Conservation (phyloP, 345 rosid genomes). For the Geranium rotundifolium region DNA sequence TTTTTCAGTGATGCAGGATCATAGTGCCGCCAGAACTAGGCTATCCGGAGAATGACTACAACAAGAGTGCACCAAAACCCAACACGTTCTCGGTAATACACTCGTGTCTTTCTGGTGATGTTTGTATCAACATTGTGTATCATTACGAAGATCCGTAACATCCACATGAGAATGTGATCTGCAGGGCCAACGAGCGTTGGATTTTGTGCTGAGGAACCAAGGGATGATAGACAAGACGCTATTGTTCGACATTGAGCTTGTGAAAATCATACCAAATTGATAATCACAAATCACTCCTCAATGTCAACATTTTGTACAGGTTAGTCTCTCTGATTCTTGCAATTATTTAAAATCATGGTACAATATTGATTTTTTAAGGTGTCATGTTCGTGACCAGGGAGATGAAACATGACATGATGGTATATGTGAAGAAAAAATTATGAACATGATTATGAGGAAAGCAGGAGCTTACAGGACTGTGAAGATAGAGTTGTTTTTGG, state of each 20-base stretch:
- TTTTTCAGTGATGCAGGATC: conserved; percentile 65
- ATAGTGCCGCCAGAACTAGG: conserved; percentile 93
- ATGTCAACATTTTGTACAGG: neutral
- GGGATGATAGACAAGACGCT: conserved; percentile 92
- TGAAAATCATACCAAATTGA: conserved; percentile 53
- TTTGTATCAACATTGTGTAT: conserved; percentile 1
- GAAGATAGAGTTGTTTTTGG: neutral
- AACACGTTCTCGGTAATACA: conserved; percentile 73
- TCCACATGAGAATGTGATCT: neutral
- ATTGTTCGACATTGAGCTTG: conserved; percentile 86
- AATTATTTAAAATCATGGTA: neutral
- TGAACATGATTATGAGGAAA: neutral
- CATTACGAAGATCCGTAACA: no score
- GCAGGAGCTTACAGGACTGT: neutral
- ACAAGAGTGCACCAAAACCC: conserved; percentile 68
- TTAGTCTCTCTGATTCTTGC: neutral
- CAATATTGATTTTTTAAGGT: neutral
- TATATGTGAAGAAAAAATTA: neutral
- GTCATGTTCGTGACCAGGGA: neutral
- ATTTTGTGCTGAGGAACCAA: conserved; percentile 90
- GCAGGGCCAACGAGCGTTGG: conserved; percentile 93
- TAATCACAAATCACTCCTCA: neutral
- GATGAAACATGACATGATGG: neutral
- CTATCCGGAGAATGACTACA: conserved; percentile 84
- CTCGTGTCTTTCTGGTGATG: conserved; percentile 5